phyloP scores from a whole-genome alignment of 257 asterid species.

The Scutellaria barbata region DNA sequence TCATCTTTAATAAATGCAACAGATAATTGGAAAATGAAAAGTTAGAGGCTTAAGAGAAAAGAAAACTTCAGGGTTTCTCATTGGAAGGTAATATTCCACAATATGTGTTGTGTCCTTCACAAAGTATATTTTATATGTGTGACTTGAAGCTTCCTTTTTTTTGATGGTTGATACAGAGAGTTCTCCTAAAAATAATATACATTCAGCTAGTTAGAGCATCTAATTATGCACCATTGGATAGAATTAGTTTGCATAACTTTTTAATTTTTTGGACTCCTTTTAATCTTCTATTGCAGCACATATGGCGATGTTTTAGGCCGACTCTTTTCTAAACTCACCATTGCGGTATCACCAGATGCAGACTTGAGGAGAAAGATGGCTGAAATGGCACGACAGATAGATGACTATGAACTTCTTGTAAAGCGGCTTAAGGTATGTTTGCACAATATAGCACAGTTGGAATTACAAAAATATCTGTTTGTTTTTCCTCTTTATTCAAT shows the following conservation, averaged over 20 bases:
- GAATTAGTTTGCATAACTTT: not conserved
- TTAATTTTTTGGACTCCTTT: conserved; percentile 25
- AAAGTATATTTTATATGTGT: not conserved
- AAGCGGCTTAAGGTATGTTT: conserved; percentile 70
- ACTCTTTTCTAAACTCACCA: conserved; percentile 46
- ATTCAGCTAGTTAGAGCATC: not conserved
- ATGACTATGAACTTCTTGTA: conserved; percentile 62
- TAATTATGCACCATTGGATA: not conserved
- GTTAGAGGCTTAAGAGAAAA: not conserved
- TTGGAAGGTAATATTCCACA: not conserved
- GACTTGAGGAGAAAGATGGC: conserved; percentile 52
- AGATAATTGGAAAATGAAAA: not conserved
- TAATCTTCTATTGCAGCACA: conserved; percentile 43
- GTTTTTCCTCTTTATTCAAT: conserved; percentile 11
- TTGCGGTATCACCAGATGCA: conserved; percentile 48
- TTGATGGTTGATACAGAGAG: too few species aligned
- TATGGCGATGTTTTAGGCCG: conserved; percentile 58
- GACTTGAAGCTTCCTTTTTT: too few species aligned
- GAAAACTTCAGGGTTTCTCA: not conserved
- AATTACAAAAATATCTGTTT: not conserved
- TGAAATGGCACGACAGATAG: conserved; percentile 58
- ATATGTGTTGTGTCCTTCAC: not conserved
- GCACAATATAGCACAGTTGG: not conserved
- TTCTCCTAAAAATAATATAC: too few species aligned
- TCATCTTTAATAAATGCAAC: conserved; percentile 5